Evolutionary conservation across 495 filamentous ascomycete species (phyloP).

Genomic region (Peziza echinospora): DNA sequence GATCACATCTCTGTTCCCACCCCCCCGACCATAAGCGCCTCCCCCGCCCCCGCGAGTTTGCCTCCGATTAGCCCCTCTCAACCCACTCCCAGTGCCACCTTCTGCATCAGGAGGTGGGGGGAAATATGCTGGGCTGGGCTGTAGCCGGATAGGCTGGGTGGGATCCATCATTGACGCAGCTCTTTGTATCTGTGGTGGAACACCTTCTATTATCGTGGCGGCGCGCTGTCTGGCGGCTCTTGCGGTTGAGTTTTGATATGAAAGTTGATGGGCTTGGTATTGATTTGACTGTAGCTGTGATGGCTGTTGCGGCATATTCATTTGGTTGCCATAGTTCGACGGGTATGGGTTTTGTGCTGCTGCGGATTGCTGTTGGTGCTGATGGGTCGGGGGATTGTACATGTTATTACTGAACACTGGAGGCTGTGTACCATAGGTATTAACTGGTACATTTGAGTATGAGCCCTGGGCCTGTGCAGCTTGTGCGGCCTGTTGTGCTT

Average conservation of each 20-base stretch:
- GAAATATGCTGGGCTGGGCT: slow-evolving; percentile 94
- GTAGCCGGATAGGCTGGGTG: slow-evolving; percentile 75
- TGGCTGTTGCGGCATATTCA: slow-evolving; percentile 39
- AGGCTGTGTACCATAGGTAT: slow-evolving; percentile 24
- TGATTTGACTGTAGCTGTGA: slow-evolving; percentile 36
- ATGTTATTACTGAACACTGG: slow-evolving; percentile 56
- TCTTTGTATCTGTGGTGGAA: slow-evolving; percentile 77
- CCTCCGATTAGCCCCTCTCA: slow-evolving; percentile 33
- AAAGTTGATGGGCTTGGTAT: slow-evolving; percentile 35
- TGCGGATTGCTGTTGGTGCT: slow-evolving; percentile 47
- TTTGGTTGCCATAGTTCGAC: slow-evolving; percentile 47
- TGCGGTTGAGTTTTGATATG: slow-evolving; percentile 56
- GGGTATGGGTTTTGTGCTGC: slow-evolving; percentile 49
- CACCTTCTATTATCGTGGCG: slow-evolving; percentile 87
- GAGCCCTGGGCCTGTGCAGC: slow-evolving; percentile 26
- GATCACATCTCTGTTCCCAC: slow-evolving; percentile 71
- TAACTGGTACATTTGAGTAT: slow-evolving; percentile 4
- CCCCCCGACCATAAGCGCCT: slow-evolving; percentile 40
- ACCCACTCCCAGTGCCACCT: slow-evolving; percentile 23
- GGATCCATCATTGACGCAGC: slow-evolving; percentile 96
- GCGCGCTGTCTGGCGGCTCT: slow-evolving; percentile 72
- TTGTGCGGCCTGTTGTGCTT: slow-evolving; percentile 29
- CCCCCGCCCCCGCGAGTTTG: slow-evolving; percentile 52
- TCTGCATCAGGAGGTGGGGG: slow-evolving; percentile 82
- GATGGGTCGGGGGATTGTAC: slow-evolving; percentile 8